Conservation (phyloP, 306 rosid genomes). For the Casuarina cunninghamiana region DNA sequence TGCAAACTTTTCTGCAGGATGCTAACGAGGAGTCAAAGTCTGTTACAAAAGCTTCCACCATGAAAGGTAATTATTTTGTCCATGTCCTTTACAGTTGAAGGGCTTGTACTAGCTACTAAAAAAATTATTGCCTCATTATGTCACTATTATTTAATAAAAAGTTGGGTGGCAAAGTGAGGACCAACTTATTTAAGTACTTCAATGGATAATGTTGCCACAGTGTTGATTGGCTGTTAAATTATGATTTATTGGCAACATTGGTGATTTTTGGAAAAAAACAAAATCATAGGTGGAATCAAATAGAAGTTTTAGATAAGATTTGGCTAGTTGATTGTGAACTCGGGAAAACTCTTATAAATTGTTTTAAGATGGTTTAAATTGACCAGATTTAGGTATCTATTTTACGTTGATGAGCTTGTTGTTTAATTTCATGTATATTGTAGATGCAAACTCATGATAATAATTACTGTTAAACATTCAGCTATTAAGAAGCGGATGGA, state of each 20-base stretch:
- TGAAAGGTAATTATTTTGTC: conserved; percentile 62
- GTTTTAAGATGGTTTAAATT: conserved; percentile 9
- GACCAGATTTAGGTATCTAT: background rate
- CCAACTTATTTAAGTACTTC: conserved; percentile 8
- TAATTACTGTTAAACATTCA: conserved; percentile 41
- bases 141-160: background rate
- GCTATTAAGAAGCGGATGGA: conserved; percentile 98
- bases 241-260: background rate
- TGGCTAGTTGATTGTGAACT: background rate
- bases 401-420: background rate
- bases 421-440: conserved; percentile 2
- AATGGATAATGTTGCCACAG: background rate
- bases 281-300: background rate
- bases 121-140: background rate
- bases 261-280: background rate
- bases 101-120: conserved; percentile 2
- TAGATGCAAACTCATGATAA: conserved; percentile 2
- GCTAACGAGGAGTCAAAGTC: conserved; percentile 94
- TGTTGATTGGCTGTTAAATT: background rate
- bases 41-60: conserved; percentile 86
- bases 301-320: background rate
- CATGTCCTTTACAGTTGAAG: conserved; percentile 12
- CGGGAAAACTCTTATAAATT: background rate
- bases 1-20: conserved; percentile 30
- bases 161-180: conserved; percentile 5